phyloP scores from a whole-genome alignment of 208 protist species.

The Crithidia sp. region DNA sequence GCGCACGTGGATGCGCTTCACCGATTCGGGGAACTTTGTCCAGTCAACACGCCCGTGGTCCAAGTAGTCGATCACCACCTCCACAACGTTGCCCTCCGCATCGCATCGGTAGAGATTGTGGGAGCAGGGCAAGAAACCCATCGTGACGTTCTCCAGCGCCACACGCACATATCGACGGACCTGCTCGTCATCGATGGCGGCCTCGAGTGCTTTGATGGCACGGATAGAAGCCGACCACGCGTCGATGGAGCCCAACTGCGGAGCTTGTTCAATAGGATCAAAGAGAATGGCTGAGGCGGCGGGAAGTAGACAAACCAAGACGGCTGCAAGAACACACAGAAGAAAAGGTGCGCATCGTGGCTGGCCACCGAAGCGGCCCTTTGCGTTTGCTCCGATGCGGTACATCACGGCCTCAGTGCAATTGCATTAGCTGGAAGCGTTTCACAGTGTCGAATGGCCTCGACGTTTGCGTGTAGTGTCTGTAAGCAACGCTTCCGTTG shows the following conservation, averaged over 20 bases:
- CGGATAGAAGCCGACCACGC: conserved; percentile 3
- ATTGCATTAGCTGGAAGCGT: too few species aligned
- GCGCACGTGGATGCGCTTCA: conserved; percentile 6
- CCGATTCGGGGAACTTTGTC: conserved; percentile 1
- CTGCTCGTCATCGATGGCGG: conserved; percentile 2
- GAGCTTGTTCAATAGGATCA: background rate
- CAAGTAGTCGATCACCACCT: conserved; percentile 4
- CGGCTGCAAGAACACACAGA: background rate
- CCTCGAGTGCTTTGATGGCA: conserved; percentile 3
- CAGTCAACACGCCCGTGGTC: conserved; percentile 7
- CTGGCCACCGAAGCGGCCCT: too few species aligned
- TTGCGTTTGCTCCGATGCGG: background rate
- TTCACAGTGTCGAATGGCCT: too few species aligned
- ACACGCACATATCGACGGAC: background rate
- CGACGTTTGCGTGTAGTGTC: too few species aligned
- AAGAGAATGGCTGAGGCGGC: background rate
- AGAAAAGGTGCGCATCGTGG: too few species aligned
- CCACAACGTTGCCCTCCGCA: background rate
- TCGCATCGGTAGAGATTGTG: conserved; percentile 21
- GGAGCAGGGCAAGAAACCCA: conserved; percentile 1
- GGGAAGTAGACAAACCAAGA: background rate
- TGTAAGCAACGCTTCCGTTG: background rate
- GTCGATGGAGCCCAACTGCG: background rate
- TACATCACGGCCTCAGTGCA: too few species aligned
- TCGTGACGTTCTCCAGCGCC: conserved; percentile 1